Percentiles rank a stretch among this genome's conserved stretches.
These are phyloP conservation scores for Ceratobasidium sp. DNA, from an alignment of 1,284 basidiomycete genomes.

Conservation along the genomic window DNA sequence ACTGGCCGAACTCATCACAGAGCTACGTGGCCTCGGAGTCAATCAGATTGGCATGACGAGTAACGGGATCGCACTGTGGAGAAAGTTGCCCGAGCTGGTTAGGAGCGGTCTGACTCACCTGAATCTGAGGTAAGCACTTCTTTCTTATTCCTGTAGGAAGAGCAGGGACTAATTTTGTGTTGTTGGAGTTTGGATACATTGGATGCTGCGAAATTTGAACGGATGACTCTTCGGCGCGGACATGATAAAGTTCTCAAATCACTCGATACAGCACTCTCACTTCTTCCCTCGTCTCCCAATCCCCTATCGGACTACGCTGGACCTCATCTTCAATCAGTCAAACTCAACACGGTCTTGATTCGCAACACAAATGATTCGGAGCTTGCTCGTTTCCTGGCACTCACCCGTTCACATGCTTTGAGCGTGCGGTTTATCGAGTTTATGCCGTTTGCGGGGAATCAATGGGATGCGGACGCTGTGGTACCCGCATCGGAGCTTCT, in stretches of 20 bases:
- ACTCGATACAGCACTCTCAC: slow-evolving; percentile 69
- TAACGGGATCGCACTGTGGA: slow-evolving; percentile 81
- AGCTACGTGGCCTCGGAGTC: slow-evolving; percentile 69
- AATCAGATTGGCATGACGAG: slow-evolving; percentile 86
- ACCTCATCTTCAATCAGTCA: slow-evolving; percentile 67
- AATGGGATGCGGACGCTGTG: slow-evolving; percentile 21
- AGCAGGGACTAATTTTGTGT: background rate
- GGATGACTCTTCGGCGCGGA: slow-evolving; percentile 79
- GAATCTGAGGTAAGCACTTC: slow-evolving; percentile 71
- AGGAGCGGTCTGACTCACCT: slow-evolving; percentile 81
- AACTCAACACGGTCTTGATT: slow-evolving; percentile 86
- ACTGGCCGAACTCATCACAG: slow-evolving; percentile 75
- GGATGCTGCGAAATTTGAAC: slow-evolving; percentile 87
- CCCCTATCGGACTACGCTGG: slow-evolving; percentile 48
- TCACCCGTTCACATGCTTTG: slow-evolving; percentile 70
- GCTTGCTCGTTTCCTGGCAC: slow-evolving; percentile 78
- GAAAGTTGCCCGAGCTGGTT: slow-evolving; percentile 74
- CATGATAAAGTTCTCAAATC: slow-evolving; percentile 78
- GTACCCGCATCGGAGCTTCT: slow-evolving; percentile 29
- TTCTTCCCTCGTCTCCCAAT: slow-evolving; percentile 40
- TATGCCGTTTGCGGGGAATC: slow-evolving; percentile 88
- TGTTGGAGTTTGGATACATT: slow-evolving; percentile 78
- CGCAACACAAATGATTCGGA: slow-evolving; percentile 84
- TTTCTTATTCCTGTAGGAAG: background rate
- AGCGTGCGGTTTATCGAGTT: slow-evolving; percentile 90